Conservation (phyloP, 1,284 basidiomycete genomes). For the Puccinia horiana region DNA sequence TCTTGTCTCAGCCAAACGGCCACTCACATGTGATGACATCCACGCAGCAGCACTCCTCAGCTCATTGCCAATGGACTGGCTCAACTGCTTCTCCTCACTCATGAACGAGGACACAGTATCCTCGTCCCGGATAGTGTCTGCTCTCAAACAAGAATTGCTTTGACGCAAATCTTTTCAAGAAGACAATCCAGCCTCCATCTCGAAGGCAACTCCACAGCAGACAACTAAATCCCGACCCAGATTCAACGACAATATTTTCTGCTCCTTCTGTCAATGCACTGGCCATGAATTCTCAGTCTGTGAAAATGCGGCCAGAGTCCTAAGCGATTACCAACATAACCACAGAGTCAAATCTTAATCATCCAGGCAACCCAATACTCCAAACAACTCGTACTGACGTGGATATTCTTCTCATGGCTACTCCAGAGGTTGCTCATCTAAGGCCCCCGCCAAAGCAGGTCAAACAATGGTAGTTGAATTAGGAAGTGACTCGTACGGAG, state of each 20-base stretch:
- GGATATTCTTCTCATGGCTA: too few relatives aligned
- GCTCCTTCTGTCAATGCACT: not conserved
- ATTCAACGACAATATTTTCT: not conserved
- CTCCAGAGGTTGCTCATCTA: not conserved
- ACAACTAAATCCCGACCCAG: not conserved
- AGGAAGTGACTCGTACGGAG: not conserved
- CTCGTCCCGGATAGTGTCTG: not conserved
- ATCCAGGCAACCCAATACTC: too few relatives aligned
- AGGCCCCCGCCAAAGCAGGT: not conserved
- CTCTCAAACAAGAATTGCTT: slow-evolving; percentile 1
- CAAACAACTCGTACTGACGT: too few relatives aligned
- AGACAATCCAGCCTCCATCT: not conserved
- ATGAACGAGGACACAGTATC: slow-evolving; percentile 10
- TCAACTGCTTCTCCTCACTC: slow-evolving; percentile 2
- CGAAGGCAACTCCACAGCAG: not conserved
- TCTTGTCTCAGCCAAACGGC: not conserved
- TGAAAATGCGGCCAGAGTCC: not conserved
- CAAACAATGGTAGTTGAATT: not conserved
- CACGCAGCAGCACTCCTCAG: not conserved
- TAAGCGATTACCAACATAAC: not conserved
- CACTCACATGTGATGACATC: not conserved
- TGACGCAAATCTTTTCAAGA: not conserved
- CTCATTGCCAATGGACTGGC: slow-evolving; percentile 10
- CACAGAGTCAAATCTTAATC: too few relatives aligned
- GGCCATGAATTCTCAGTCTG: not conserved